These are phyloP conservation scores for Calonectria pteridis DNA, from an alignment of 2,329 filamentous ascomycete genomes.

Conservation along the genomic window DNA sequence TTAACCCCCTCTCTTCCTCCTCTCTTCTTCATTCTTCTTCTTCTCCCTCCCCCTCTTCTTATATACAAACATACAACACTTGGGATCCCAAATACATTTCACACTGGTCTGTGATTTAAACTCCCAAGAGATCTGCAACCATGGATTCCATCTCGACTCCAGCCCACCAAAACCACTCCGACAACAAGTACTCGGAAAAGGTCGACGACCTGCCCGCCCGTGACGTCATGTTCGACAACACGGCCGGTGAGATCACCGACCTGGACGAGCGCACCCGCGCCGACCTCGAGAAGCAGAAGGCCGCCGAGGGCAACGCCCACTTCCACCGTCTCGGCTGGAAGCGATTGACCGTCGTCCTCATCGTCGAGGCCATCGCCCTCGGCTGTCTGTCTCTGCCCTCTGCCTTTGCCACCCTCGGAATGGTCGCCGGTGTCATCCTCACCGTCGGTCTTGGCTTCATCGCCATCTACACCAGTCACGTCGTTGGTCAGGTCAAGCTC, in stretches of 20 bases:
- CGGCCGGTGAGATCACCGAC: constrained; percentile 55
- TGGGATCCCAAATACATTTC: neutral
- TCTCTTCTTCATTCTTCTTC: neutral
- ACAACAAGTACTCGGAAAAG: constrained; percentile 30
- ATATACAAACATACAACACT: neutral
- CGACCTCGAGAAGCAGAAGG: constrained; percentile 33
- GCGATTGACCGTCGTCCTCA: constrained; percentile 26
- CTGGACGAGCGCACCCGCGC: constrained; percentile 42
- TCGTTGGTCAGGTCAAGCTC: constrained; percentile 49
- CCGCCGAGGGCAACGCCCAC: constrained; percentile 21
- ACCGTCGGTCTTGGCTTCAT: constrained; percentile 29
- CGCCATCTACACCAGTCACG: constrained; percentile 29
- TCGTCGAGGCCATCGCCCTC: constrained; percentile 29
- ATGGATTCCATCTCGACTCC: constrained; percentile 34
- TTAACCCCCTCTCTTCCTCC: neutral
- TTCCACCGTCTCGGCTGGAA: constrained; percentile 31
- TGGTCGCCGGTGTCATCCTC: constrained; percentile 29
- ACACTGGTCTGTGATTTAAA: neutral
- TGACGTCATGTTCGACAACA: constrained; percentile 44
- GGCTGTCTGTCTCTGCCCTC: constrained; percentile 19
- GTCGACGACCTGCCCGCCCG: constrained; percentile 25
- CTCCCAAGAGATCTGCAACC: constrained; percentile 16
- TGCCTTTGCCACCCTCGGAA: constrained; percentile 24
- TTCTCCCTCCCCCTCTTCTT: neutral
- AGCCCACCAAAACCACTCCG: constrained; percentile 20